Base-by-base conservation (phyloP, 1,139 yeast genomes). In the Meyerozyma carpophila region DNA sequence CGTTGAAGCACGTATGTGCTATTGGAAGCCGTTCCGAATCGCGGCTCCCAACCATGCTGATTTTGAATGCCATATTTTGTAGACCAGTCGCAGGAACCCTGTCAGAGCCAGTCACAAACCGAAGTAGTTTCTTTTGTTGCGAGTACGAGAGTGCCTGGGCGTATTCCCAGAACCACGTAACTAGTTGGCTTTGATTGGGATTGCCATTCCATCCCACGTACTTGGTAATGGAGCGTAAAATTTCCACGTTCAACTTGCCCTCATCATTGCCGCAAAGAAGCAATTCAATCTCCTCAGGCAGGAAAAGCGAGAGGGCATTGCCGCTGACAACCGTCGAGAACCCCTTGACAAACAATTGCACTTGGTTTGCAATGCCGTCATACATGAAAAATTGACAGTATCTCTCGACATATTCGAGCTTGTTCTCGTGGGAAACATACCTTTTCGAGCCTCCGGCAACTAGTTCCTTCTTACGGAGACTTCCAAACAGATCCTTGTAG, bases 1-100 rank as follows among this genome's bases (percentile, higher is more conserved):
- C 96, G 58, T 90, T 91, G 65, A 91, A 93, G 55, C 98, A 93
- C 0, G 98, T 93, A 56, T 91, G 98, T 0, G 97, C 91, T 9
- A 84, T 66, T 0, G 98, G 98, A 26, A 90, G 65, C 41, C 84
- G 67, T 4, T 75, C 66, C 43, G 69, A 60, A 47, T 77, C 79
- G 2, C 65, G 70, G 3, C 84, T 83, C 26, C 51, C 52, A 18
- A 53, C 50, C 43, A 75, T 66, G 32, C 81, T 74, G 40, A 87
- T 78, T 49, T 83, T 83, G 55, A 91, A 84, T 37, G 73, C 73
- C 65, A 91, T 65, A 44, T 86, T 83, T 39, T 83, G 82, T 18
- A 88, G 72, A 0, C 98, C 98, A 0, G 96, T 88, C 0, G 97
- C 96, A 0, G 98, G 98, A 10, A 93, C 75, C 40, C 96, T 68